These are phyloP conservation scores for Aspergillus leporis DNA, from an alignment of 495 filamentous ascomycete species.

Conservation along the genomic window DNA sequence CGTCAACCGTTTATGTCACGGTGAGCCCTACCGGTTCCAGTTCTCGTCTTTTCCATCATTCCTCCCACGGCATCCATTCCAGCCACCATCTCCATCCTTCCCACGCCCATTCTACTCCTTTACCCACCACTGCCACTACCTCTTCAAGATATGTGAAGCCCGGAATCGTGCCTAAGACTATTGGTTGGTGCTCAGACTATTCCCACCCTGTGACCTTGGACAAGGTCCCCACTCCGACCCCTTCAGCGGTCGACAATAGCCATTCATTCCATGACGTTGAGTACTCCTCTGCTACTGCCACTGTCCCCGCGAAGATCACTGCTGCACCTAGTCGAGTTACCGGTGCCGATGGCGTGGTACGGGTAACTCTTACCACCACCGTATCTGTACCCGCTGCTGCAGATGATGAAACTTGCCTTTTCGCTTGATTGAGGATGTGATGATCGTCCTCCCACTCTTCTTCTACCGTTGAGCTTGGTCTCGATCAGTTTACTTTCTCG, in stretches of 20 bases:
- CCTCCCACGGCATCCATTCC: not conserved
- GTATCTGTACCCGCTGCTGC: constrained; percentile 1
- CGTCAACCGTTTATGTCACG: constrained; percentile 28
- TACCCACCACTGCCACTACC: constrained; percentile 13
- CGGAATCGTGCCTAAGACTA: constrained; percentile 29
- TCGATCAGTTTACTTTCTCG: no score
- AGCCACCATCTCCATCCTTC: constrained; percentile 11
- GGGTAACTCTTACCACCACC: constrained; percentile 1
- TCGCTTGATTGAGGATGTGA: not conserved
- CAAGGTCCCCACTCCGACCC: constrained; percentile 18
- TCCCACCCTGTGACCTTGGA: constrained; percentile 29
- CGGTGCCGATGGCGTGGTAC: not conserved
- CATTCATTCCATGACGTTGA: no score
- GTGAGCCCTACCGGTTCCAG: constrained; percentile 25
- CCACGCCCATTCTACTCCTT: constrained; percentile 7
- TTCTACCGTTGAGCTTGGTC: no score
- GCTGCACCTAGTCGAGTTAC: not conserved
- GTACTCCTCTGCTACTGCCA: not conserved
- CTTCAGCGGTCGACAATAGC: not conserved
- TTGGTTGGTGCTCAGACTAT: constrained; percentile 31
- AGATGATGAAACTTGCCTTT: not conserved
- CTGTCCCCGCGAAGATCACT: not conserved
- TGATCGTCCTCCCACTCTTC: not conserved
- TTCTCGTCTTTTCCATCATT: constrained; percentile 11
- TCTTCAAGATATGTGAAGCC: constrained; percentile 20